Evolutionary conservation across 345 rosid species (phyloP).

Genomic region (rapeseed (Brassica napus)): Da-Ae NC_063445.1:40449501-40450000

Average conservation of each 20-base stretch:
- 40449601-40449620: background rate
- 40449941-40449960: background rate
- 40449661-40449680: background rate
- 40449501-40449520: slow-evolving; percentile 1
- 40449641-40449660: background rate
- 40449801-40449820: background rate
- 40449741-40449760: background rate
- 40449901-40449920: background rate
- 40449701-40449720: slow-evolving; percentile 17
- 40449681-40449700: background rate
- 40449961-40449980: background rate
- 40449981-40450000: background rate
- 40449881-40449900: background rate
- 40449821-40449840: background rate
- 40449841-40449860: background rate
- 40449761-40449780: background rate
- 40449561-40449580: background rate
- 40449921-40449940: background rate
- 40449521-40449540: background rate
- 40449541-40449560: background rate
- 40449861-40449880: background rate
- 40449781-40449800: background rate
- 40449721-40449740: slow-evolving; percentile 25
- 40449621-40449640: background rate
- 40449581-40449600: background rate